Base-by-base conservation (phyloP, 371 early-diverging fungal genomes). In the Choanephora cucurbitarum region DNA sequence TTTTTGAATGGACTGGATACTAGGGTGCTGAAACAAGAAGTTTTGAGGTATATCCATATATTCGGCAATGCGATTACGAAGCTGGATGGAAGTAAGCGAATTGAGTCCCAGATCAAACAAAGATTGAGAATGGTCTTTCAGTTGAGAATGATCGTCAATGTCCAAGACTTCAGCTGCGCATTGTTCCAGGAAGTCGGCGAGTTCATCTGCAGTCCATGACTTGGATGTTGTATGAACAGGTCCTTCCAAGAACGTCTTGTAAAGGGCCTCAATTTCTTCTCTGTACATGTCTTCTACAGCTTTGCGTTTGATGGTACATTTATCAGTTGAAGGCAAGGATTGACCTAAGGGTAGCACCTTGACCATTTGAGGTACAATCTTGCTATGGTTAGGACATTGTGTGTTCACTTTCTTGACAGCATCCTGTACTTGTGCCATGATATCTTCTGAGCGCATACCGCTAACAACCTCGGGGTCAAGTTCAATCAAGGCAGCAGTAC, bases 311-410 rank as follows among this genome's bases (percentile, higher is more conserved):
- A 69, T 45, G 1, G 64, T 69, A 18, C 70, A 66, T 50, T 74
- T 80, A 55, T 69, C 75, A 1, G 75, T 73, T 0, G 33, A 21
- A 5, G 68, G 65, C 3, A 75, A 33, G 1, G 48, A 19, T 8
- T 58, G 47, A n/a, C 59, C 50, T 2, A 65, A 37, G 3, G 72
- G 75, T 1, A 80, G 47, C 9, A 77, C 64, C 15, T 72, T 57
- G 1, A 77, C 59, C 73, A 80, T 69, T 44, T 75, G 67, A 1
- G 60, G 64, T 1, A 73, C 15, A 10, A 80, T 56, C 0, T 44
- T 56, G 31, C 71, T 70, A 37, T 77, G 72, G 3, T 39, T 55
- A 2, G 76, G 76, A 18, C 64, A 64, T 23, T 43, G 44, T 18
- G 49, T 52, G 49, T 80, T 80, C 15, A 67, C 72, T 13, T 57